These are phyloP conservation scores for Quercus wislizeni DNA, from an alignment of 306 rosid genomes.

Conservation along the genomic window DNA sequence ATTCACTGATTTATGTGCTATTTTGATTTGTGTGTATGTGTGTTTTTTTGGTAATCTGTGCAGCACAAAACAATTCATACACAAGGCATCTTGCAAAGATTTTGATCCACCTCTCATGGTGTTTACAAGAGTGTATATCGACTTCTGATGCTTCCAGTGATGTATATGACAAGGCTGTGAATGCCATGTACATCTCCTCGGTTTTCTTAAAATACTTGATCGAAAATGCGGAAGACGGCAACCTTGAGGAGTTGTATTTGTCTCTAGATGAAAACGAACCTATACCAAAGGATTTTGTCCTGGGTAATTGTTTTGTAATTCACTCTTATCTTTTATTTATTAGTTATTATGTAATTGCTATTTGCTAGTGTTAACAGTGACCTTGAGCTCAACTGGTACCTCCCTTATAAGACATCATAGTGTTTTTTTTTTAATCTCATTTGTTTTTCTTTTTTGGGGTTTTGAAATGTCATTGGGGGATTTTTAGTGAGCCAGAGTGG, in stretches of 20 bases:
- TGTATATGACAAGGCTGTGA: conserved; percentile 74
- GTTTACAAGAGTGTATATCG: conserved; percentile 77
- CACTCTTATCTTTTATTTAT: neutral
- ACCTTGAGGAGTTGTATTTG: conserved; percentile 53
- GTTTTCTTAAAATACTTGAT: conserved; percentile 79
- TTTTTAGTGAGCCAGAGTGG: neutral
- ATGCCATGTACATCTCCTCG: conserved; percentile 81
- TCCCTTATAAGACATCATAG: too few relatives aligned
- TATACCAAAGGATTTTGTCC: conserved; percentile 41
- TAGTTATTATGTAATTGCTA: neutral
- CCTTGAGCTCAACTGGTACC: too few relatives aligned
- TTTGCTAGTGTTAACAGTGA: neutral
- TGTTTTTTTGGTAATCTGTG: neutral
- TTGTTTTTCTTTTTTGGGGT: too few relatives aligned
- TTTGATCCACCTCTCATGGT: conserved; percentile 80
- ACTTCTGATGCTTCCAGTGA: conserved; percentile 50
- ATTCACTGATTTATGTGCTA: neutral
- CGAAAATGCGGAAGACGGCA: conserved; percentile 55
- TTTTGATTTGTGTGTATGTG: neutral
- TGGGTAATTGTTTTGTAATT: conserved; percentile 45
- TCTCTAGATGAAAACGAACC: conserved; percentile 65
- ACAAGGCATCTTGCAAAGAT: conserved; percentile 94
- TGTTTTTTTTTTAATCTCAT: too few relatives aligned
- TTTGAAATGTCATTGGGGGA: neutral
- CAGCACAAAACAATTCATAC: conserved; percentile 73